phyloP scores from a whole-genome alignment of 768 basidiomycete genomes.

The Infundibulicybe gibba region DNA sequence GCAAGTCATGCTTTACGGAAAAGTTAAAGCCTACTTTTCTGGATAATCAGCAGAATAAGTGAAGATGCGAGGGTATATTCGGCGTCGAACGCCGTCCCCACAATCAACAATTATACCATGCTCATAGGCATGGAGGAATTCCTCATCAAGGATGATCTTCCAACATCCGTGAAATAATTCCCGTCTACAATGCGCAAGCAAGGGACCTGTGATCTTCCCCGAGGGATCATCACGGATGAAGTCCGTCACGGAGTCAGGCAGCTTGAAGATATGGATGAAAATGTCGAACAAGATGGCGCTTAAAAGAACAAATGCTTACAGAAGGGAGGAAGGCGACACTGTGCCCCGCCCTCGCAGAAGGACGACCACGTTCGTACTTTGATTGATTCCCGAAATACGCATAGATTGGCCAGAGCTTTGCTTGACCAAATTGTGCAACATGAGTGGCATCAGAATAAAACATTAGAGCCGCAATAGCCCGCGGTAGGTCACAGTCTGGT shows the following conservation, averaged over 20 bases:
- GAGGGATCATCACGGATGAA: constrained; percentile 8
- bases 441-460: constrained; percentile 18
- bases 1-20: too few relatives aligned
- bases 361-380: constrained; percentile 21
- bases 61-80: not conserved
- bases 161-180: not conserved
- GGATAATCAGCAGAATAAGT: not conserved
- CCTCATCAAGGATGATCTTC: not conserved
- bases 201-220: not conserved
- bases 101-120: not conserved
- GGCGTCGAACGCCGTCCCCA: not conserved
- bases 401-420: constrained; percentile 18
- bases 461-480: constrained; percentile 4
- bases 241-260: constrained; percentile 4
- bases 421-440: constrained; percentile 13
- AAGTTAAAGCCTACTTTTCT: not conserved
- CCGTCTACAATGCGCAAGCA: constrained; percentile 7
- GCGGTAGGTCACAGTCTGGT: constrained; percentile 13
- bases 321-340: not conserved
- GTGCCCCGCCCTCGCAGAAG: constrained; percentile 8
- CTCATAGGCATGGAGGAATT: not conserved
- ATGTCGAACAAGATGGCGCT: not conserved
- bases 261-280: not conserved
- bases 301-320: not conserved
- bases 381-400: constrained; percentile 14